These are phyloP conservation scores for Eremothecium coryli DNA, from an alignment of 1,139 yeast species.

Conservation along the genomic window DNA sequence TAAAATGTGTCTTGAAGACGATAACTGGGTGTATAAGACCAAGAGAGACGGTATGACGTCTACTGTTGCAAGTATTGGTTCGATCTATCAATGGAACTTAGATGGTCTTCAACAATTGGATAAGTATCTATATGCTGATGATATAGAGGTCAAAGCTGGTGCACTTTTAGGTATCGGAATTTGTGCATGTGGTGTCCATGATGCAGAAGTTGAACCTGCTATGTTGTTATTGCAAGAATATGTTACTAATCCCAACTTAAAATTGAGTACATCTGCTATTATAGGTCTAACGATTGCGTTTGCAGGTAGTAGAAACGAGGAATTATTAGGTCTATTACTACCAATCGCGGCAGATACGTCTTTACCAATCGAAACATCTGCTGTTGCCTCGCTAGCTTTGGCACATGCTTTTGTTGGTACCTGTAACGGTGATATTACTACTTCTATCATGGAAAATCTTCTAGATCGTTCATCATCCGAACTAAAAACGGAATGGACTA, in stretches of 20 bases:
- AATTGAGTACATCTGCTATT: conserved; percentile 70
- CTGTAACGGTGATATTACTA: conserved; percentile 88
- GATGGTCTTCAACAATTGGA: conserved; percentile 88
- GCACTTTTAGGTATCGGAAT: conserved; percentile 93
- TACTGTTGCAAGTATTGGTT: conserved; percentile 86
- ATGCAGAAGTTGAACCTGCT: conserved; percentile 85
- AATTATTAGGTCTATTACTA: conserved; percentile 62
- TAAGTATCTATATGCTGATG: conserved; percentile 78
- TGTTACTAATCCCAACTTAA: conserved; percentile 44
- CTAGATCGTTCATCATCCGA: conserved; percentile 76
- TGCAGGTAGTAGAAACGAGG: conserved; percentile 89
- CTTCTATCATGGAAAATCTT: conserved; percentile 80
- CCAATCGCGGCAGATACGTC: conserved; percentile 85
- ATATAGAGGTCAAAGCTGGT: conserved; percentile 89
- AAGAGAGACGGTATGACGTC: conserved; percentile 91
- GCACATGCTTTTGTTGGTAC: conserved; percentile 96
- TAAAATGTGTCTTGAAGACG: conserved; percentile 69
- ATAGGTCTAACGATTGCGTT: conserved; percentile 90
- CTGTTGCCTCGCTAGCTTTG: conserved; percentile 82
- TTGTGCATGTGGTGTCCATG: conserved; percentile 89
- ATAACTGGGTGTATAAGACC: conserved; percentile 85
- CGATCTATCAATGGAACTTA: conserved; percentile 86
- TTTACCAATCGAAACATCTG: conserved; percentile 65
- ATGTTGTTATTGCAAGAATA: conserved; percentile 77
- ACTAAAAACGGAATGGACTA: conserved; percentile 75